phyloP scores from a whole-genome alignment of 352 stramenopile species.

The Phytophthora tentaculata region DNA sequence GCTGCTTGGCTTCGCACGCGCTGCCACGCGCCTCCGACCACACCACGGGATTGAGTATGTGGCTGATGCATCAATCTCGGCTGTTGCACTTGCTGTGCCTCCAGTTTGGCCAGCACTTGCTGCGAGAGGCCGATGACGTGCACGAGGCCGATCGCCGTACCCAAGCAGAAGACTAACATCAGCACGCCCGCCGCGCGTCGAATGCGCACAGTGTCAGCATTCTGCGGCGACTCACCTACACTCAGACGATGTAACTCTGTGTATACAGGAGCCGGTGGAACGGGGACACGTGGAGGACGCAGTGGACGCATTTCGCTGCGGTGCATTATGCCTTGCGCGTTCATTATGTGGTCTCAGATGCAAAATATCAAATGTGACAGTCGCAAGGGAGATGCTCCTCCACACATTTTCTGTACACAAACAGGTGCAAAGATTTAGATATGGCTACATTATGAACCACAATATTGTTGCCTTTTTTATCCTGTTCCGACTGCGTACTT shows the following conservation, averaged over 20 bases:
- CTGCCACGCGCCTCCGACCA: slow-evolving; percentile 23
- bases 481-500: slow-evolving; percentile 14
- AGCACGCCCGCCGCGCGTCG: slow-evolving; percentile 21
- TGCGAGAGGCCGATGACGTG: slow-evolving; percentile 45
- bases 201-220: slow-evolving; percentile 9
- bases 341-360: slow-evolving; percentile 16
- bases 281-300: slow-evolving; percentile 28
- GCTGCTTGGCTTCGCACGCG: slow-evolving; percentile 10
- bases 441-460: slow-evolving; percentile 1
- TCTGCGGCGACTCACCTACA: neutral
- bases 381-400: slow-evolving; percentile 20
- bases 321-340: slow-evolving; percentile 21
- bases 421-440: slow-evolving; percentile 5
- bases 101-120: slow-evolving; percentile 48
- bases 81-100: slow-evolving; percentile 34
- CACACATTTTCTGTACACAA: slow-evolving; percentile 27
- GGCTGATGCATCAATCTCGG: slow-evolving; percentile 25
- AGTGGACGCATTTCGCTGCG: slow-evolving; percentile 25
- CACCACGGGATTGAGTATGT: slow-evolving; percentile 22
- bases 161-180: slow-evolving; percentile 48
- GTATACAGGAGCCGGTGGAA: slow-evolving; percentile 10
- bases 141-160: slow-evolving; percentile 43
- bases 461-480: neutral
- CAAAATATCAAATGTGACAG: slow-evolving; percentile 28
- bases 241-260: slow-evolving; percentile 19